Base-by-base conservation (phyloP, 257 asterid genomes). In the Solanum microdontum region DNA sequence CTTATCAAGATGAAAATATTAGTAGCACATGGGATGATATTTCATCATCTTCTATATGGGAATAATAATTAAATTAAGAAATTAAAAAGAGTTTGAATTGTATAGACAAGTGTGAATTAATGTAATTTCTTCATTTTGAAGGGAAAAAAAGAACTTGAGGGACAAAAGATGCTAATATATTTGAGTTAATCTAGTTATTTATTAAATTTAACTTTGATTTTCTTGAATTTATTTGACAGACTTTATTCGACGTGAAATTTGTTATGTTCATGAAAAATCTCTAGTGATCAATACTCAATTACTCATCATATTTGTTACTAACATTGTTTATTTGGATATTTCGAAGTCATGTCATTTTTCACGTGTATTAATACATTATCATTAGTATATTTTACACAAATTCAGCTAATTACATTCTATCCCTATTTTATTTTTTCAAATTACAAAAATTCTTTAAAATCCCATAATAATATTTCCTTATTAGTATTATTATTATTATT, bases 21-120 rank as follows among this genome's bases (percentile, higher is more conserved):
- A 39, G 23, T 66, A 12, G 82, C 30, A 39, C 87, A 85, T 68
- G 79, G 68, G 87, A 85, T 68, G 37, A 68, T 68, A 32, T 62
- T 85, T 68, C 87, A 68, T 66, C 87, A 37, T 85, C 43, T 68
- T 85, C 87, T 45, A 85, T 85, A 5, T 85, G 82, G 87, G 82
- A 85, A 48, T 3, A 82, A 4, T 82, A 17, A 82, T 10, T 62
- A 6, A 14, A 13, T 1, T 6, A 39, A 75, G 39, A 34, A 74
- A 32, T 12, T 55, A 55, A 10, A 28, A 28, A 9, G 26, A 17
- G 8, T 17, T 45, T 9, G 39, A 79, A 15, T 45, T 79, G 19
- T 26, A 26, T 26, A 80, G 26, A 80, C 28, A 80, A 80, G 28
- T 80, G 39, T 80, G 66, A 43, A 43, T 26, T 3, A 14, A 26